phyloP scores from a whole-genome alignment of 2,329 filamentous ascomycete genomes.

The Colletotrichum echinochloae region DNA sequence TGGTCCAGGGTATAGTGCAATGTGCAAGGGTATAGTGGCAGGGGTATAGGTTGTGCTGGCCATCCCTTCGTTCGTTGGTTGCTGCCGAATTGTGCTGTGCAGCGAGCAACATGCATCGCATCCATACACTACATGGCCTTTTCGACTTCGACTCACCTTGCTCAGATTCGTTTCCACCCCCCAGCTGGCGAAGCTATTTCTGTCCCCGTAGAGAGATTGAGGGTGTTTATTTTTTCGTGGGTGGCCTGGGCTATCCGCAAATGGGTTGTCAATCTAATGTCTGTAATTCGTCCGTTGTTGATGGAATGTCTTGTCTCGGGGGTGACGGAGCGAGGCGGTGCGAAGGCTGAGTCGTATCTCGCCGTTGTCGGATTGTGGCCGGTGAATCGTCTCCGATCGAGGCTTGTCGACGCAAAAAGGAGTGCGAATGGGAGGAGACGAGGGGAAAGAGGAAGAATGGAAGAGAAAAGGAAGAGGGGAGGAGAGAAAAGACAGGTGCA shows the following conservation, averaged over 20 bases:
- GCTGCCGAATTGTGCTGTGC: conserved; percentile 9
- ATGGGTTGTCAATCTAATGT: neutral
- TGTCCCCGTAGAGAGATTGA: neutral
- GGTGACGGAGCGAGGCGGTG: conserved; percentile 31
- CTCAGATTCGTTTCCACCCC: neutral
- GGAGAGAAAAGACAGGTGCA: conserved; percentile 16
- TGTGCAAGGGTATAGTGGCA: conserved; percentile 12
- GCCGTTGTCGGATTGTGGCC: conserved; percentile 36
- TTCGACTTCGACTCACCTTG: conserved; percentile 5
- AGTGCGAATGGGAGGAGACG: conserved; percentile 23
- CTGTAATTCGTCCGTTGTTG: conserved; percentile 8
- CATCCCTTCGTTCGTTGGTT: conserved; percentile 11
- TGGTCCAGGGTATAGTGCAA: conserved; percentile 17
- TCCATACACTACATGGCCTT: conserved; percentile 14
- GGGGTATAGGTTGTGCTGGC: conserved; percentile 15
- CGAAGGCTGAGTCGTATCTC: conserved; percentile 41
- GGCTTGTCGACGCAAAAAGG: conserved; percentile 36
- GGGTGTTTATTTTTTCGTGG: neutral
- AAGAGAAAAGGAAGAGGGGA: conserved; percentile 19
- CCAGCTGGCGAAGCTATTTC: neutral
- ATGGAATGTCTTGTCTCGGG: conserved; percentile 34
- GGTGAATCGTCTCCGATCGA: conserved; percentile 40
- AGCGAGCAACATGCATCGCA: conserved; percentile 1
- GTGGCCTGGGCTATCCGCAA: neutral
- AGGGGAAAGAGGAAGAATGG: conserved; percentile 14